phyloP scores from a whole-genome alignment of 2,329 filamentous ascomycete species.

The Incumbomyces lentus region DNA sequence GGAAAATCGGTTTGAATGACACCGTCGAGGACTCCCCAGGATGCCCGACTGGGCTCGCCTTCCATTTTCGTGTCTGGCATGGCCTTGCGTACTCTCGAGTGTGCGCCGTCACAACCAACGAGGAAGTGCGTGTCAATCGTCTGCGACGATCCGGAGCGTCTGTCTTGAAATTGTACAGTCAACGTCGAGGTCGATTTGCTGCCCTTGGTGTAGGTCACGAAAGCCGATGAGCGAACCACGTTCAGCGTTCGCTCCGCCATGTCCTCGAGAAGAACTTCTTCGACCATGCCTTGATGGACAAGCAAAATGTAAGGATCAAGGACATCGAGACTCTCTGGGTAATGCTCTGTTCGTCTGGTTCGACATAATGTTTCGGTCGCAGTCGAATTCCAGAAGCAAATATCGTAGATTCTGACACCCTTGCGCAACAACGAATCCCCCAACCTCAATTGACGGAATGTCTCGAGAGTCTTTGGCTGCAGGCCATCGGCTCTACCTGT shows the following conservation, averaged over 20 bases:
- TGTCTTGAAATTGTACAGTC: constrained; percentile 32
- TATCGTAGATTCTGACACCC: constrained; percentile 63
- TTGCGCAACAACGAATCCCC: constrained; percentile 57
- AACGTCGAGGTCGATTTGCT: constrained; percentile 29
- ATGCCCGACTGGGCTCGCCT: constrained; percentile 24
- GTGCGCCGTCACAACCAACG: constrained; percentile 63
- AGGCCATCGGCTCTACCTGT: constrained; percentile 62
- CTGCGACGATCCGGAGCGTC: constrained; percentile 27
- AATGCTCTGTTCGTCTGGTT: constrained; percentile 57
- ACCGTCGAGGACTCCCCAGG: constrained; percentile 41
- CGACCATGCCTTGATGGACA: constrained; percentile 65
- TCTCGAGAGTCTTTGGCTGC: constrained; percentile 70
- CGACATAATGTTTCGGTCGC: constrained; percentile 45
- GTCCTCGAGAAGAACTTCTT: constrained; percentile 60
- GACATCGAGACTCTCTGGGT: constrained; percentile 43
- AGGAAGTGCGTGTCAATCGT: constrained; percentile 52
- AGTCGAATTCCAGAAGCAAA: constrained; percentile 55
- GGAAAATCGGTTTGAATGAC: constrained; percentile 48
- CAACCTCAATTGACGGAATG: constrained; percentile 61
- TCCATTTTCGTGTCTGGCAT: constrained; percentile 44
- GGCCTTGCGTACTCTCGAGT: constrained; percentile 57
- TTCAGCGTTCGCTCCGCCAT: constrained; percentile 53
- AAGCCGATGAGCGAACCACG: constrained; percentile 55
- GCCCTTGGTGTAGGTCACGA: constrained; percentile 44
- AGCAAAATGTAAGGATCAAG: constrained; percentile 45